A percentile compares a stretch with the other conserved stretches of the same genome.
Conservation (phyloP, 1,284 basidiomycete species). For the Sanghuangporus weigelae region DNA sequence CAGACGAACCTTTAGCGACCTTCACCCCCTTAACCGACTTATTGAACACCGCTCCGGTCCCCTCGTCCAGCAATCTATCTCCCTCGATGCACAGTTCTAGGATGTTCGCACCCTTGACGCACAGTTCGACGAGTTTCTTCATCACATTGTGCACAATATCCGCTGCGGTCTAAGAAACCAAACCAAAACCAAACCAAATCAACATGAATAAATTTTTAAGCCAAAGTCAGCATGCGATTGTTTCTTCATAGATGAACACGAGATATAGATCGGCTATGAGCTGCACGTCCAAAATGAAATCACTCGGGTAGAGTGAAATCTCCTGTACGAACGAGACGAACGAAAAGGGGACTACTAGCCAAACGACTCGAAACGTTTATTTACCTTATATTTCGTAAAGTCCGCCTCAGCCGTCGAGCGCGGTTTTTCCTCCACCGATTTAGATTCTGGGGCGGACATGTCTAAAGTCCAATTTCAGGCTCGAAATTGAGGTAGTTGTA, state of each 20-base stretch:
- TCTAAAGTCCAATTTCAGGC: not conserved
- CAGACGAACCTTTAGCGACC: conserved; percentile 72
- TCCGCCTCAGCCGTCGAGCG: conserved; percentile 62
- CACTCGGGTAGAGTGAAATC: not conserved
- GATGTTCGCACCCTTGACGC: conserved; percentile 80
- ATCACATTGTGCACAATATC: conserved; percentile 86
- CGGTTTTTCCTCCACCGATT: conserved; percentile 39
- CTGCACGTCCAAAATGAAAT: not conserved
- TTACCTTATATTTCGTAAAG: conserved; percentile 79
- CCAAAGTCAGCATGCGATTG: conserved; percentile 4
- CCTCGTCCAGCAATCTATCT: conserved; percentile 87
- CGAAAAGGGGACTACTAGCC: not conserved
- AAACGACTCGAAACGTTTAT: conserved; percentile 14
- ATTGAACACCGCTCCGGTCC: conserved; percentile 85
- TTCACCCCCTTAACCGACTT: conserved; percentile 84
- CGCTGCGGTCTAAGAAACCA: conserved; percentile 64
- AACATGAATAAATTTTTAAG: not conserved
- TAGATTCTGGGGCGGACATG: conserved; percentile 12
- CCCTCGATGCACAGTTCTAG: conserved; percentile 90
- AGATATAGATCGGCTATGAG: not conserved
- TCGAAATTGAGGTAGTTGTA: not conserved
- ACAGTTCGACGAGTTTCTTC: conserved; percentile 77
- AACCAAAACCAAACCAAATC: not conserved
- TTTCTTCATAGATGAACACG: conserved; percentile 12
- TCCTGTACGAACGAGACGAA: not conserved